phyloP scores from a whole-genome alignment of 2,329 filamentous ascomycete genomes.

The Pyricularia pennisetigena region DNA sequence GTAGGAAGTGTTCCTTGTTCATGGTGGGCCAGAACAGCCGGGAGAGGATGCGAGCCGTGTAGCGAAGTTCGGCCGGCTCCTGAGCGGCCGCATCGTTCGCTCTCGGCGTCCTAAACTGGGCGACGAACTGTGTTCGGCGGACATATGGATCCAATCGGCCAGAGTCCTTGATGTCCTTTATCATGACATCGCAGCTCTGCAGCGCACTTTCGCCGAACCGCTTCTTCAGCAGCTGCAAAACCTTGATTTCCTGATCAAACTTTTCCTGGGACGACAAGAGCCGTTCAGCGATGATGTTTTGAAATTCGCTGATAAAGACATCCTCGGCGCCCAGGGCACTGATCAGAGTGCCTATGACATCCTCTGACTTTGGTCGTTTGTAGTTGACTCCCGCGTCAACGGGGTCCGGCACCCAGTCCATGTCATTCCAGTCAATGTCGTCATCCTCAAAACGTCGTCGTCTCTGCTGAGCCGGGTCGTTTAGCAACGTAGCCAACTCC shows the following conservation, averaged over 20 bases:
- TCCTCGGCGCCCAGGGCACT: constrained; percentile 83
- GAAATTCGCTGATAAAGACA: constrained; percentile 88
- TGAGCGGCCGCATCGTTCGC: constrained; percentile 2
- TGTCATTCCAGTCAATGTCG: constrained; percentile 81
- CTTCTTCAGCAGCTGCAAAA: constrained; percentile 78
- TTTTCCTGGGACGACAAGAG: constrained; percentile 53
- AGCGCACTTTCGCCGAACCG: constrained; percentile 78
- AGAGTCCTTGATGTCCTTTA: constrained; percentile 84
- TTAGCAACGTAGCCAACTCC: constrained; percentile 59
- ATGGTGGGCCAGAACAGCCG: constrained; percentile 88
- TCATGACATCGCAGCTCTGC: constrained; percentile 95
- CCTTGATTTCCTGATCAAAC: constrained; percentile 71
- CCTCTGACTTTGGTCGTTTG: constrained; percentile 76
- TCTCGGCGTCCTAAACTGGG: not conserved
- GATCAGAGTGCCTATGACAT: constrained; percentile 83
- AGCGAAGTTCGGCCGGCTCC: constrained; percentile 14
- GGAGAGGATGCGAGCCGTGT: constrained; percentile 80
- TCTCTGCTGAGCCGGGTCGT: constrained; percentile 46
- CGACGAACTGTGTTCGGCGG: constrained; percentile 32
- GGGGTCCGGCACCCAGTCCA: constrained; percentile 88
- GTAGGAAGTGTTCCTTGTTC: constrained; percentile 41
- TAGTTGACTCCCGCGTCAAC: constrained; percentile 90
- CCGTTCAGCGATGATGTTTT: constrained; percentile 78
- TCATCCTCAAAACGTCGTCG: constrained; percentile 45
- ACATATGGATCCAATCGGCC: constrained; percentile 61